Evolutionary conservation across 2,329 filamentous ascomycete species (phyloP).

Genomic region (Ceratocystiopsis sp.): DNA sequence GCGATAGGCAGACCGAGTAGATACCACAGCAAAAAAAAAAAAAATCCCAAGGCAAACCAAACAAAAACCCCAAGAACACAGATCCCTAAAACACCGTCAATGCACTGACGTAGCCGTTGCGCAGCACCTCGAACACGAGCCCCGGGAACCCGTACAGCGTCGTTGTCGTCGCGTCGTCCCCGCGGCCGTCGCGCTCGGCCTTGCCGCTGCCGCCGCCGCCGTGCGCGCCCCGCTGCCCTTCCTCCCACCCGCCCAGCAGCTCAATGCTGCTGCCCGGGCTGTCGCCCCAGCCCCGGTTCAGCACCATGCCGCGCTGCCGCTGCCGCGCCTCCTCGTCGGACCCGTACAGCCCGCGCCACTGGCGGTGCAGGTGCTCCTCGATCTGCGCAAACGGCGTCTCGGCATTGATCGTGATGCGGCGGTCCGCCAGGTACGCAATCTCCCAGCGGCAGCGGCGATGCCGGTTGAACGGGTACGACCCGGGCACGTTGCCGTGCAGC

Average conservation of each 20-base stretch:
- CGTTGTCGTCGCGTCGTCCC: constrained; percentile 46
- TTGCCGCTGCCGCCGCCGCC: constrained; percentile 1
- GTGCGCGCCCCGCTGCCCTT: neutral
- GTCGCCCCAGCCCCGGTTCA: constrained; percentile 82
- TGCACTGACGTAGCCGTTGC: constrained; percentile 77
- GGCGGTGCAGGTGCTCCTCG: constrained; percentile 47
- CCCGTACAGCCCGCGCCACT: constrained; percentile 52
- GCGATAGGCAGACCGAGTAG: too few relatives aligned
- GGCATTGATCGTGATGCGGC: constrained; percentile 39
- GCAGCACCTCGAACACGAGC: constrained; percentile 85
- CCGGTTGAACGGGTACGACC: constrained; percentile 91
- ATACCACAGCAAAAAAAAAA: too few relatives aligned
- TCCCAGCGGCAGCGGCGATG: constrained; percentile 83
- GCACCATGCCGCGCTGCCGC: constrained; percentile 59
- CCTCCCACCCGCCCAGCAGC: constrained; percentile 72
- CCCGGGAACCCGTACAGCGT: constrained; percentile 89
- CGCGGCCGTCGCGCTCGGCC: constrained; percentile 30
- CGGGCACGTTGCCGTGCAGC: constrained; percentile 84
- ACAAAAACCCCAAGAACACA: too few relatives aligned
- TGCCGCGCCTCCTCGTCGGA: constrained; percentile 33
- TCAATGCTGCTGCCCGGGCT: constrained; percentile 83
- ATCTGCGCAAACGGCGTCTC: constrained; percentile 66
- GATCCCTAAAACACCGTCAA: constrained; percentile 62
- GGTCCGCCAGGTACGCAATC: constrained; percentile 36
- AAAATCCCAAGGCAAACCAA: too few relatives aligned